phyloP scores from a whole-genome alignment of 2,329 filamentous ascomycete species.

The Diaporthe ampelina region DNA sequence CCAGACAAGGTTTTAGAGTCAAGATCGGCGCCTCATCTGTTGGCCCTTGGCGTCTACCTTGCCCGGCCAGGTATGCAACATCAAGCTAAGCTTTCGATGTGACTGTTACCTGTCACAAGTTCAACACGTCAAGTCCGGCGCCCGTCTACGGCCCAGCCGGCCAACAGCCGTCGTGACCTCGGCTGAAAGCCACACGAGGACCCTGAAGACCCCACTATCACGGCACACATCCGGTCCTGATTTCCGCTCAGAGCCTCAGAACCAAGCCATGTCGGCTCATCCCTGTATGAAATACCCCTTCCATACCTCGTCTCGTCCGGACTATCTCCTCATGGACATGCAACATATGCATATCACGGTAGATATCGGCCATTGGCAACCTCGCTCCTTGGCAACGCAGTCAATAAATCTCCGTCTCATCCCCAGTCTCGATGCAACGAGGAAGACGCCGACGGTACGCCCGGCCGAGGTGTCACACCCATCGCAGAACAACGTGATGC shows the following conservation, averaged over 20 bases:
- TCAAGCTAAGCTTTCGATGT: conserved; percentile 9
- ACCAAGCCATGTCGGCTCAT: conserved; percentile 11
- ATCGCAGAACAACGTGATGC: not conserved
- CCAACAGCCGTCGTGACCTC: conserved; percentile 16
- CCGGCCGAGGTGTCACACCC: not conserved
- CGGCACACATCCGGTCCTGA: conserved; percentile 15
- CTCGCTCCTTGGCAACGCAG: not conserved
- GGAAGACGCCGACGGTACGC: not conserved
- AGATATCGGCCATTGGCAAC: not conserved
- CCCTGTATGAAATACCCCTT: conserved; percentile 3
- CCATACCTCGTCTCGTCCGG: not conserved
- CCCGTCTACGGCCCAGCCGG: not conserved
- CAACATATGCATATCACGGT: not conserved
- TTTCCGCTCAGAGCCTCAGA: conserved; percentile 16
- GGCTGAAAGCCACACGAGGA: conserved; percentile 5
- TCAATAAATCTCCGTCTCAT: not conserved
- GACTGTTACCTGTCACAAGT: conserved; percentile 23
- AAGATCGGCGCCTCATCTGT: conserved; percentile 6
- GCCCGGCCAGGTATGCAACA: not conserved
- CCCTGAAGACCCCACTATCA: conserved; percentile 1
- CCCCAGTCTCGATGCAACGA: not conserved
- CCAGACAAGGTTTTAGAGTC: conserved; percentile 4
- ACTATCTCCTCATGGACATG: not conserved
- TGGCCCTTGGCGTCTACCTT: not conserved
- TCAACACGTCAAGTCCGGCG: not conserved